Percentiles rank a stretch among this genome's conserved stretches.
These are phyloP conservation scores for Fusarium coicis DNA, from an alignment of 2,329 filamentous ascomycete species.

Conservation along the genomic window DNA sequence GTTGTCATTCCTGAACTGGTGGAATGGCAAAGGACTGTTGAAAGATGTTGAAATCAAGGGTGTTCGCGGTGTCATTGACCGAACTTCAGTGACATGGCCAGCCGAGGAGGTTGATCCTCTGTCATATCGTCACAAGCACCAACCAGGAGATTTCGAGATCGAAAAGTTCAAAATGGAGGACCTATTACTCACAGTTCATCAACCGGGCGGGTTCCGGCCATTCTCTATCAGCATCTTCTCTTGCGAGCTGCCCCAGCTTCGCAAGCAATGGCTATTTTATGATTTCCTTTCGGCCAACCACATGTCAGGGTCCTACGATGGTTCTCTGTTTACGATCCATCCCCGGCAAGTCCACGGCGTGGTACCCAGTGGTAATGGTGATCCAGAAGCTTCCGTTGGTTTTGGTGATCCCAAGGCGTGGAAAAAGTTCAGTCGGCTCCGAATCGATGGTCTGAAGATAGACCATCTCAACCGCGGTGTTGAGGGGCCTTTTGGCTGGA, in stretches of 20 bases:
- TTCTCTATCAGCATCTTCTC: constrained; percentile 96
- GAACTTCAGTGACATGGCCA: constrained; percentile 81
- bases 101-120: constrained; percentile 78
- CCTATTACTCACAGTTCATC: constrained; percentile 88
- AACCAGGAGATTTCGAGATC: constrained; percentile 95
- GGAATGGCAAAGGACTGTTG: constrained; percentile 93
- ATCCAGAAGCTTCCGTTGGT: constrained; percentile 63
- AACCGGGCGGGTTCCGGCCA: constrained; percentile 90
- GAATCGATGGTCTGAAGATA: constrained; percentile 93
- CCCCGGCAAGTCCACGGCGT: constrained; percentile 89
- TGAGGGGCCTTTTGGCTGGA: constrained; percentile 96
- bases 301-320: constrained; percentile 95
- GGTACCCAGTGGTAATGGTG: constrained; percentile 63
- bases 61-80: constrained; percentile 90
- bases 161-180: constrained; percentile 97
- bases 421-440: constrained; percentile 95
- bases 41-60: constrained; percentile 95
- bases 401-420: constrained; percentile 77
- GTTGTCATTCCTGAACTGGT: constrained; percentile 97
- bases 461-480: constrained; percentile 96
- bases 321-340: constrained; percentile 96
- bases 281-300: constrained; percentile 95
- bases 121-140: constrained; percentile 86
- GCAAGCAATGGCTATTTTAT: constrained; percentile 98
- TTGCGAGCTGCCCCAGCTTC: constrained; percentile 89